Conservation (phyloP, 228 moss, liverwort and hornwort species). For the Sphagnum fallax region DNA sequence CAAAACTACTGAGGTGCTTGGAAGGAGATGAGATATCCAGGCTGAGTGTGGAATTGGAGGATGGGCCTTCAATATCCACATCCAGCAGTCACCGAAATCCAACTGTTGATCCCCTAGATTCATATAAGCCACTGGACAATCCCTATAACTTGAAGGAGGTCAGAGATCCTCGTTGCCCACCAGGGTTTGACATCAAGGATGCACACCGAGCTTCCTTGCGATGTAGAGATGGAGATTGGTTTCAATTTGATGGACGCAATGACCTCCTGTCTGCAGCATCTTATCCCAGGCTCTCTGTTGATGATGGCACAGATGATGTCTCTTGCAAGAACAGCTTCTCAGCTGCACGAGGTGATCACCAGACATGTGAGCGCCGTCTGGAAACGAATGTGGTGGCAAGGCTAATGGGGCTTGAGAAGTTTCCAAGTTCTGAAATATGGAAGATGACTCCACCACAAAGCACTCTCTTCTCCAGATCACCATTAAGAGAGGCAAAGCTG, state of each 20-base stretch:
- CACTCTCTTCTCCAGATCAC: too few species aligned
- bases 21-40: slow-evolving; percentile 16
- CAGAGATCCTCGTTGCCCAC: slow-evolving; percentile 24
- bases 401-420: too few species aligned
- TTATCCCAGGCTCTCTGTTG: too few species aligned
- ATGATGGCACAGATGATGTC: neutral
- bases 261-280: neutral
- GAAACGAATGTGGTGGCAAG: neutral
- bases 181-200: too few species aligned
- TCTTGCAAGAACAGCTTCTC: neutral
- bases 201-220: neutral
- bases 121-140: too few species aligned
- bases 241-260: slow-evolving; percentile 8
- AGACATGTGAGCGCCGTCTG: slow-evolving; percentile 13
- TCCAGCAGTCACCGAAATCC: too few species aligned
- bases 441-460: slow-evolving; percentile 1
- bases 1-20: neutral
- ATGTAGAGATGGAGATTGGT: slow-evolving; percentile 1
- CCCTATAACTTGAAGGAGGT: too few species aligned
- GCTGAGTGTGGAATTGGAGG: slow-evolving; percentile 33
- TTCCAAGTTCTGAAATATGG: neutral
- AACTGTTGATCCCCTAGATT: too few species aligned
- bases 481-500: too few species aligned
- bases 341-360: slow-evolving; percentile 15
- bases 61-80: too few species aligned